Conservation (phyloP, 805 yeast genomes). For the Starmerella sp. region DNA sequence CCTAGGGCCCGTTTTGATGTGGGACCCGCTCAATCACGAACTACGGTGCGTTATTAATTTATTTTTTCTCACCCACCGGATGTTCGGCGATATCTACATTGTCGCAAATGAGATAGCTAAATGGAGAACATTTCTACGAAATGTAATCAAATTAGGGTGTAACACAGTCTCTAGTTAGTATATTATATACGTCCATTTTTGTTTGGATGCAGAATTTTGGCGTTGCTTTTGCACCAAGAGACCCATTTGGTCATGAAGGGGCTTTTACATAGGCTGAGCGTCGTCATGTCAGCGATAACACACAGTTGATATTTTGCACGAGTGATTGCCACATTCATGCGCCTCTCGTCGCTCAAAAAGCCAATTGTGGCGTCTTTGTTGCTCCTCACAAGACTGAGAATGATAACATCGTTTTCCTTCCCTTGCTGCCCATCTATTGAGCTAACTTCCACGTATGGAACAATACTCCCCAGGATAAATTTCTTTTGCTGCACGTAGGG, state of each 20-base stretch:
- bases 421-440: conserved; percentile 86
- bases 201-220: not conserved
- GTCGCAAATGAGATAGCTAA: too few species aligned
- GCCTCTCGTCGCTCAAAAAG: conserved; percentile 15
- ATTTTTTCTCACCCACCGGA: too few species aligned
- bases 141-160: too few species aligned
- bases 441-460: conserved; percentile 47
- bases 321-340: conserved; percentile 39
- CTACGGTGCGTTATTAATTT: too few species aligned
- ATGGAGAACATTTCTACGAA: too few species aligned
- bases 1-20: too few species aligned
- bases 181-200: not conserved
- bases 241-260: not conserved
- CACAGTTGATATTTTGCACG: conserved; percentile 36
- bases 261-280: conserved; percentile 1
- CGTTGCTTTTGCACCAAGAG: not conserved
- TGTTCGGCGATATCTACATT: too few species aligned
- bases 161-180: not conserved
- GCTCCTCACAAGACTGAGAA: conserved; percentile 80
- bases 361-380: not conserved
- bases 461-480: not conserved
- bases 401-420: conserved; percentile 72
- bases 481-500: not conserved
- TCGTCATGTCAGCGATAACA: conserved; percentile 35
- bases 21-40: too few species aligned